A percentile compares a stretch with the other conserved stretches of the same genome.
These are phyloP conservation scores for Trichoderma endophyticum DNA, from an alignment of 2,329 filamentous ascomycete species.

Conservation along the genomic window DNA sequence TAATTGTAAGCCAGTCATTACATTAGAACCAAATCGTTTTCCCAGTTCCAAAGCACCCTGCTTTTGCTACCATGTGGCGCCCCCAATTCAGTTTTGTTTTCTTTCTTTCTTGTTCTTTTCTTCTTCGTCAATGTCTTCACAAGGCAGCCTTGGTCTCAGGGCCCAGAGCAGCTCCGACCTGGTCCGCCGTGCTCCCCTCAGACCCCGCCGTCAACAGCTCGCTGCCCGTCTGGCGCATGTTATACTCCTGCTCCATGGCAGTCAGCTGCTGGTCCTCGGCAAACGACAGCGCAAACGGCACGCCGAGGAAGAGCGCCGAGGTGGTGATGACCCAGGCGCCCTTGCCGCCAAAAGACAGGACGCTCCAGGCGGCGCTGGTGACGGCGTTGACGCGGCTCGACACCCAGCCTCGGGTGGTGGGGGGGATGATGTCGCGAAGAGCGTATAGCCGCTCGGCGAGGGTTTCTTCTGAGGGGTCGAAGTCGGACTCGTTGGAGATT, in stretches of 20 bases:
- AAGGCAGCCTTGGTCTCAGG: constrained; percentile 47
- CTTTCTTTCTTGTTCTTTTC: no score
- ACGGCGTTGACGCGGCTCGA: constrained; percentile 59
- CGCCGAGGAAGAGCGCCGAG: constrained; percentile 81
- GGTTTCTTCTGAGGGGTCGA: constrained; percentile 56
- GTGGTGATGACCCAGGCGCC: constrained; percentile 88
- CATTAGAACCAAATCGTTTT: constrained; percentile 3
- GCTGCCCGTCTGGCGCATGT: constrained; percentile 87
- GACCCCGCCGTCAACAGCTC: constrained; percentile 58
- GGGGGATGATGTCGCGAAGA: constrained; percentile 72
- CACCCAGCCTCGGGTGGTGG: constrained; percentile 67
- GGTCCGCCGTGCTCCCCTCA: constrained; percentile 45
- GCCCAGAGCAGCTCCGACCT: constrained; percentile 50
- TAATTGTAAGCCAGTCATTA: constrained; percentile 16
- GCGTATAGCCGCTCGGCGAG: constrained; percentile 68
- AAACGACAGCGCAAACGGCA: constrained; percentile 90
- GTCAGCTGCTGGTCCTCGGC: constrained; percentile 94
- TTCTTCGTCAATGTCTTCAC: constrained; percentile 33
- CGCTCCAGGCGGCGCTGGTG: constrained; percentile 45
- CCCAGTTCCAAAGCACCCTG: constrained; percentile 10
- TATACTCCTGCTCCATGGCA: constrained; percentile 97
- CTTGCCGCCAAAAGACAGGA: constrained; percentile 73
- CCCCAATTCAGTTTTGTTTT: not conserved
- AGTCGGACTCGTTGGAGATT: constrained; percentile 77
- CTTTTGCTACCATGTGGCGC: not conserved